These are phyloP conservation scores for Cryptococcus jaspeensis DNA, from an alignment of 1,284 basidiomycete species.

Conservation along the genomic window DNA sequence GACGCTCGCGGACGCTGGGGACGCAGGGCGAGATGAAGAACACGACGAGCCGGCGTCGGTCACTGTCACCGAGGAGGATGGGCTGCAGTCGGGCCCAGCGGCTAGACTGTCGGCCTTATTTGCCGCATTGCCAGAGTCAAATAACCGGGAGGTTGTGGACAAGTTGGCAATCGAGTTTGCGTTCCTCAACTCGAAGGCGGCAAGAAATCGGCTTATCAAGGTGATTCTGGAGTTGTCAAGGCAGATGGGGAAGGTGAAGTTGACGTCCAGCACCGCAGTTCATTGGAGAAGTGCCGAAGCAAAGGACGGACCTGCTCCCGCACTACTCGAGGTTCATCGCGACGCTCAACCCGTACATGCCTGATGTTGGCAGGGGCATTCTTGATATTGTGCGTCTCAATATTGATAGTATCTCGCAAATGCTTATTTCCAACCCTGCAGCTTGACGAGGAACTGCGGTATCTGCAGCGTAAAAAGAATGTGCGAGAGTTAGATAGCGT, in stretches of 20 bases:
- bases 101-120: constrained; percentile 90
- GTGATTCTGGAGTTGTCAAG: constrained; percentile 52
- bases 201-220: constrained; percentile 82
- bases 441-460: constrained; percentile 96
- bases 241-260: neutral
- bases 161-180: constrained; percentile 94
- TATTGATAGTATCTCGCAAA: neutral
- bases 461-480: constrained; percentile 90
- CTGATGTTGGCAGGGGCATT: constrained; percentile 81
- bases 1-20: too few relatives aligned
- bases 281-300: constrained; percentile 79
- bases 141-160: constrained; percentile 88
- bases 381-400: constrained; percentile 66
- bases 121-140: constrained; percentile 87
- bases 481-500: constrained; percentile 83
- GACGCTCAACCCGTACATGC: constrained; percentile 87
- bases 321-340: constrained; percentile 90
- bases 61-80: constrained; percentile 41
- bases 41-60: constrained; percentile 12
- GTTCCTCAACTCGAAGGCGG: constrained; percentile 92
- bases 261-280: constrained; percentile 59
- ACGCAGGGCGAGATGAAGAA: too few relatives aligned
- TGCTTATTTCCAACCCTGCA: constrained; percentile 44
- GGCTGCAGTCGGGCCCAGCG: constrained; percentile 71
- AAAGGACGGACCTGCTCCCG: constrained; percentile 84